Percentiles rank a stretch among this genome's conserved stretches.
Evolutionary conservation across 2,329 filamentous ascomycete species (phyloP).

Genomic region (Talaromyces sp.): DNA sequence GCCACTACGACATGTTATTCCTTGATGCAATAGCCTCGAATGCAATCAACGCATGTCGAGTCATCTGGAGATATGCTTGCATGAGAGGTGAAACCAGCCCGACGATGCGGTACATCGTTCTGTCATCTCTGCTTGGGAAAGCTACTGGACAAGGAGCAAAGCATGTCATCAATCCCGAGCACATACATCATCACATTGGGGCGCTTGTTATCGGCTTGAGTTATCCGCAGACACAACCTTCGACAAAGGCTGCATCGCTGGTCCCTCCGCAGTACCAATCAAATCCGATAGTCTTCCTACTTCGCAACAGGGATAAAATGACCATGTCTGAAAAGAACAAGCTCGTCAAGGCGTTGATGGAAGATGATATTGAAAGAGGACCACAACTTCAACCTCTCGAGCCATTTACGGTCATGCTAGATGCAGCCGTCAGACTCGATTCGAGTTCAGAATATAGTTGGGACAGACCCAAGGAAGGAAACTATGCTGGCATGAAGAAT

Average conservation of each 20-base stretch:
- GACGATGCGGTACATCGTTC: slow-evolving; percentile 36
- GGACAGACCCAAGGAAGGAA: background rate
- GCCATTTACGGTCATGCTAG: slow-evolving; percentile 35
- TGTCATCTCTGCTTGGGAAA: slow-evolving; percentile 33
- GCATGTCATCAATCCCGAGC: slow-evolving; percentile 18
- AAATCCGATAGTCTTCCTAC: slow-evolving; percentile 30
- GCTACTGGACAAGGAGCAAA: slow-evolving; percentile 14
- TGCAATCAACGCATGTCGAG: slow-evolving; percentile 45
- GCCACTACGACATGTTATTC: slow-evolving; percentile 43
- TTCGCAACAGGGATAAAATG: slow-evolving; percentile 20
- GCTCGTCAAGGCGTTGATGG: slow-evolving; percentile 30
- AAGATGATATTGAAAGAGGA: slow-evolving; percentile 32
- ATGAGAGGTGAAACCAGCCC: slow-evolving; percentile 35
- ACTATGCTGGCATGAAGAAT: slow-evolving; percentile 3
- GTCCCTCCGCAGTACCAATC: slow-evolving; percentile 30
- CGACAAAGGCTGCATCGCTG: slow-evolving; percentile 19
- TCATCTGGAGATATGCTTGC: slow-evolving; percentile 52
- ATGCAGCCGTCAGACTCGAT: slow-evolving; percentile 37
- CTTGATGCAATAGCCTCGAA: slow-evolving; percentile 39
- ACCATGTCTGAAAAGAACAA: slow-evolving; percentile 26
- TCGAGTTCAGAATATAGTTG: slow-evolving; percentile 4
- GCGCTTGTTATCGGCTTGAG: slow-evolving; percentile 38
- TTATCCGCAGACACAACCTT: slow-evolving; percentile 20
- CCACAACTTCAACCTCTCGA: slow-evolving; percentile 26
- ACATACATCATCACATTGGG: slow-evolving; percentile 31